Percentiles rank a stretch among this genome's conserved stretches.
Evolutionary conservation across 1,284 basidiomycete species (phyloP).

Genomic region (Marasmius oreades): DNA sequence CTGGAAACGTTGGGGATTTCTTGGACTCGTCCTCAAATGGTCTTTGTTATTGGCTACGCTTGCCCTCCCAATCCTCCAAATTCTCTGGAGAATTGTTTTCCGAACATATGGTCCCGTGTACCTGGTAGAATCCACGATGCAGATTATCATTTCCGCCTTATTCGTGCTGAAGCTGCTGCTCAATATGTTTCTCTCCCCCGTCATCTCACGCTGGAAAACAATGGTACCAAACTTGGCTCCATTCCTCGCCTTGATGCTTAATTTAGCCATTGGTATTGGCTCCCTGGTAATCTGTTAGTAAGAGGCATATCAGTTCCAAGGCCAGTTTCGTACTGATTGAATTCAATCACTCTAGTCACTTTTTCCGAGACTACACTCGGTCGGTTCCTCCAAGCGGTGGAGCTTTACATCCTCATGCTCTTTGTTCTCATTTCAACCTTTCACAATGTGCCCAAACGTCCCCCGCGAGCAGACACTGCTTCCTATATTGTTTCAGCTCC

Average conservation of each 20-base stretch:
- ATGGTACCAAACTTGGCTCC: constrained; percentile 49
- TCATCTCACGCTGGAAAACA: constrained; percentile 38
- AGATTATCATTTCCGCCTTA: constrained; percentile 53
- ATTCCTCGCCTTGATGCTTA: constrained; percentile 49
- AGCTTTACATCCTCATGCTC: constrained; percentile 61
- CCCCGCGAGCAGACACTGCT: constrained; percentile 8
- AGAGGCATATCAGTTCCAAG: neutral
- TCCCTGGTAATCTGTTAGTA: constrained; percentile 38
- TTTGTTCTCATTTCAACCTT: constrained; percentile 53
- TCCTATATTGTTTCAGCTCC: constrained; percentile 20
- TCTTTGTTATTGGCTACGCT: constrained; percentile 40
- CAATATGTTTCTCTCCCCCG: constrained; percentile 48
- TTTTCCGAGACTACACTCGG: constrained; percentile 69
- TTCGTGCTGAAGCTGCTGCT: constrained; percentile 62
- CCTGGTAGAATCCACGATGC: constrained; percentile 50
- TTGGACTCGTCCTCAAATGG: constrained; percentile 53
- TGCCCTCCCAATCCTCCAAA: constrained; percentile 51
- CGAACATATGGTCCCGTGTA: constrained; percentile 49
- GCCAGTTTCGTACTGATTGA: constrained; percentile 1
- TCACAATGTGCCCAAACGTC: constrained; percentile 29
- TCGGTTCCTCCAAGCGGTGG: constrained; percentile 65
- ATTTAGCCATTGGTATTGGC: constrained; percentile 50
- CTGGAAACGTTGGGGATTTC: constrained; percentile 61
- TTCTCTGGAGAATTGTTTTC: constrained; percentile 58
- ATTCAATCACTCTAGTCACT: constrained; percentile 41